Percentiles rank a stretch among this genome's conserved stretches.
phyloP scores from a whole-genome alignment of 2,329 filamentous ascomycete species.

The Colletotrichum sp. region DNA sequence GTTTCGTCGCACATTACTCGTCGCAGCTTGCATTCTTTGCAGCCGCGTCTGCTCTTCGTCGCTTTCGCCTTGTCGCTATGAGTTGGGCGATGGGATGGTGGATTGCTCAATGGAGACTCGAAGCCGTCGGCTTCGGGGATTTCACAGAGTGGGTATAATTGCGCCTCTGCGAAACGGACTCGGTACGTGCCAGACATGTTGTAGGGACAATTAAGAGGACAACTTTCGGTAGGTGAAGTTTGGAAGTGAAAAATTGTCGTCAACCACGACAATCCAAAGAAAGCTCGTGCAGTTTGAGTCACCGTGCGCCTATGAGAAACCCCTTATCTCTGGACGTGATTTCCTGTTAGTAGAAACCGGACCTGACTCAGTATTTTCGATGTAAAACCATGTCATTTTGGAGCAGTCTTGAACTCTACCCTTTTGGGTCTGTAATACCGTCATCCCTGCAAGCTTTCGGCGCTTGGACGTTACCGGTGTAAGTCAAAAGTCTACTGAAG shows the following conservation, averaged over 20 bases:
- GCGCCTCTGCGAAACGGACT: background rate
- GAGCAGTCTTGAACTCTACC: background rate
- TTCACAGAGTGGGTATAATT: background rate
- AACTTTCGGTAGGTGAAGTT: background rate
- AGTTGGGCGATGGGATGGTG: background rate
- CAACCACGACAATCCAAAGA: background rate
- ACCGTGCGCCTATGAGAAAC: background rate
- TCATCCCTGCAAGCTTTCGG: background rate
- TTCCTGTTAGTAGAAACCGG: background rate
- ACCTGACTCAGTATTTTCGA: background rate
- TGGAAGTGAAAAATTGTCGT: background rate
- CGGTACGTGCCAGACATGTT: background rate
- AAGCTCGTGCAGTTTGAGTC: background rate
- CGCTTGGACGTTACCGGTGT: background rate
- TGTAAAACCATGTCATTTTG: background rate
- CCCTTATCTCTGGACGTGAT: background rate
- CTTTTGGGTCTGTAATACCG: background rate
- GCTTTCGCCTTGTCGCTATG: background rate
- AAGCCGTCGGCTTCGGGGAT: background rate
- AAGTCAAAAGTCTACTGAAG: background rate
- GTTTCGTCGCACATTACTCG: background rate
- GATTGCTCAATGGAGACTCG: background rate
- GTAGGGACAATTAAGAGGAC: rapidly evolving
- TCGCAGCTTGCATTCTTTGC: background rate
- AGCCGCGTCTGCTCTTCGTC: background rate